Conservation (phyloP, 192 early-diverging fungal species). For the Dimargaris cristalligena region DNA sequence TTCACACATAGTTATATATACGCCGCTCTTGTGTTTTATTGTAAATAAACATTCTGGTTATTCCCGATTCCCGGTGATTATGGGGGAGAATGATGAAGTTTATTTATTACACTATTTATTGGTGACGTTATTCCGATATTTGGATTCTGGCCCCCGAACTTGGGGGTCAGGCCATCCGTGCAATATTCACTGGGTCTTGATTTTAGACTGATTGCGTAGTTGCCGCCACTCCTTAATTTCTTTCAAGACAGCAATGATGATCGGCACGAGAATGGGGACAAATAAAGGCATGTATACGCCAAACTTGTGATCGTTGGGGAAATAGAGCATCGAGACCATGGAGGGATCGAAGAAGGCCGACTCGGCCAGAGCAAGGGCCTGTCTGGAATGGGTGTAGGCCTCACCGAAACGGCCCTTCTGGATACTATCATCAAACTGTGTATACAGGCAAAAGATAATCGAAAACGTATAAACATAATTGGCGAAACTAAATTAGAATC, state of each 20-base stretch:
- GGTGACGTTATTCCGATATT: too few relatives aligned
- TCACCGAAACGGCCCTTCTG: slow-evolving; percentile 19
- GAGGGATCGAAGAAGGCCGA: slow-evolving; percentile 93
- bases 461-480: too few relatives aligned
- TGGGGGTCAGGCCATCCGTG: too few relatives aligned
- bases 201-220: neutral
- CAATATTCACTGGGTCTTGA: neutral
- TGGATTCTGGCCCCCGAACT: too few relatives aligned
- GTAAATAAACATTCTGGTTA: too few relatives aligned
- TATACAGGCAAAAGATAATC: too few relatives aligned
- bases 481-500: too few relatives aligned
- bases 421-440: slow-evolving; percentile 21
- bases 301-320: slow-evolving; percentile 95
- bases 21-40: neutral
- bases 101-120: too few relatives aligned
- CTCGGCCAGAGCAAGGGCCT: slow-evolving; percentile 54
- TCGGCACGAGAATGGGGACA: slow-evolving; percentile 64
- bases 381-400: slow-evolving; percentile 39
- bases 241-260: slow-evolving; percentile 32
- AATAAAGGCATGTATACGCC: slow-evolving; percentile 95
- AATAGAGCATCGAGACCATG: slow-evolving; percentile 95
- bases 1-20: neutral
- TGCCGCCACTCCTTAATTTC: neutral
- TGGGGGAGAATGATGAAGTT: too few relatives aligned
- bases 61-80: too few relatives aligned